A percentile compares a stretch with the other conserved stretches of the same genome.
Conservation (phyloP, 1,284 basidiomycete species). For the Hortiboletus rubellus region DNA sequence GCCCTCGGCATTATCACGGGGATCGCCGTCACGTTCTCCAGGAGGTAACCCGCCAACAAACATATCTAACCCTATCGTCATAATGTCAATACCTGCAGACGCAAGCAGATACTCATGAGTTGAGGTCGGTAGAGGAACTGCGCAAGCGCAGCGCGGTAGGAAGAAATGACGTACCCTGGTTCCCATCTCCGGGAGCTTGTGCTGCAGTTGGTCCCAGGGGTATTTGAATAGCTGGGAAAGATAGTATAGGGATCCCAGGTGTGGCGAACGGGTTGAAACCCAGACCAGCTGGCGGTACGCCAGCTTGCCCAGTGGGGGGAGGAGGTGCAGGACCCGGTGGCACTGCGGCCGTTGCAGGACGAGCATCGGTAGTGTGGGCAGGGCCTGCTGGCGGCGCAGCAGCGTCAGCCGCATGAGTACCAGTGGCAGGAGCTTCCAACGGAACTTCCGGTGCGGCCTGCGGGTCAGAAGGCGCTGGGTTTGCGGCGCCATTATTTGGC, state of each 20-base stretch:
- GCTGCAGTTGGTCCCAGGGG: conserved; percentile 20
- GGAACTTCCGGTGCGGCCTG: conserved; percentile 8
- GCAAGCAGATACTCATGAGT: conserved; percentile 15
- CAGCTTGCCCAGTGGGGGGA: conserved; percentile 10
- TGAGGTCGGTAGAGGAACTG: conserved; percentile 20
- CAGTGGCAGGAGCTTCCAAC: not conserved
- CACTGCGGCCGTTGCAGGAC: not conserved
- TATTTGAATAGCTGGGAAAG: conserved; percentile 30
- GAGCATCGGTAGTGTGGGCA: conserved; percentile 1
- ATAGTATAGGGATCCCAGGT: conserved; percentile 29
- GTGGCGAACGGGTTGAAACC: conserved; percentile 24
- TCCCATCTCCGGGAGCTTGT: conserved; percentile 16
- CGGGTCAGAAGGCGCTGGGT: conserved; percentile 4
- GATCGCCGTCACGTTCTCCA: conserved; percentile 5
- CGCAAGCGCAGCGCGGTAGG: not conserved
- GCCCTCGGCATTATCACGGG: conserved; percentile 10
- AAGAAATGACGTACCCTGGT: conserved; percentile 18
- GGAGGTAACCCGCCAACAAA: conserved; percentile 26
- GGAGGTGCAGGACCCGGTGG: conserved; percentile 7
- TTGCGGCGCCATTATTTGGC: conserved; percentile 4
- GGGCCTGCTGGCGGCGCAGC: not conserved
- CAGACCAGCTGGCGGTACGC: conserved; percentile 8
- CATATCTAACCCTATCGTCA: conserved; percentile 36
- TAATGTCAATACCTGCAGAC: conserved; percentile 21
- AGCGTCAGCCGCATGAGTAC: conserved; percentile 1